A percentile compares a stretch with the other conserved stretches of the same genome.
phyloP scores from a whole-genome alignment of 2,329 filamentous ascomycete genomes.

The Aspergillus aculeatus region DNA sequence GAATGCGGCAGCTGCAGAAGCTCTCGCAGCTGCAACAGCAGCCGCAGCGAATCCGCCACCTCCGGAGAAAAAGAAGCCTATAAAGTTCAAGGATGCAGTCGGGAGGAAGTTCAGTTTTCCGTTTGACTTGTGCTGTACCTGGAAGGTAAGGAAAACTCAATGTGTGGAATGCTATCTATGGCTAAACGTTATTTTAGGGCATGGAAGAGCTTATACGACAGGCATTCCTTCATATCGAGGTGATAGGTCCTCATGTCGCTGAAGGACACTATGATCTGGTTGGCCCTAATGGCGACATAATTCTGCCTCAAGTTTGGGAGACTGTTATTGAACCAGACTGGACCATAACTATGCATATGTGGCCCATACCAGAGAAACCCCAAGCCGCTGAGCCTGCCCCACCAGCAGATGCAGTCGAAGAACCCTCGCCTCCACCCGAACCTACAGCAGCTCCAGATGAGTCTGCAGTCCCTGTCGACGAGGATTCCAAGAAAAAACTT shows the following conservation, averaged over 20 bases:
- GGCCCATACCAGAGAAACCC: conserved; percentile 58
- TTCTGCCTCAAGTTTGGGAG: conserved; percentile 78
- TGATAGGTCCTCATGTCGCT: conserved; percentile 72
- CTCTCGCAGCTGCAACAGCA: conserved; percentile 34
- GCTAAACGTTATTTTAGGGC: conserved; percentile 46
- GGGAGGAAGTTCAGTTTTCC: conserved; percentile 91
- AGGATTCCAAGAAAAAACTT: conserved; percentile 35
- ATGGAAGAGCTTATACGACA: conserved; percentile 87
- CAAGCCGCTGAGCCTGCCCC: conserved; percentile 40
- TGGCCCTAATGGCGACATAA: conserved; percentile 77
- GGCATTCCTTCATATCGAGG: conserved; percentile 75
- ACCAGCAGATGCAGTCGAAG: conserved; percentile 23
- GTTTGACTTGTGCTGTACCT: conserved; percentile 78
- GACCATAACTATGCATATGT: conserved; percentile 67
- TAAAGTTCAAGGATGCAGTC: conserved; percentile 88
- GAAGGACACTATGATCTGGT: conserved; percentile 78
- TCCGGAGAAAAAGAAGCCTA: conserved; percentile 66
- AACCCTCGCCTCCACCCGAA: conserved; percentile 20
- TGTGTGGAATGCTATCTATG: neutral
- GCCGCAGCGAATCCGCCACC: conserved; percentile 41
- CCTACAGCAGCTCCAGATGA: conserved; percentile 19
- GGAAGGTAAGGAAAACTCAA: conserved; percentile 60
- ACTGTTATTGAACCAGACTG: conserved; percentile 76
- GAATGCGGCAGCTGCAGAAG: conserved; percentile 36
- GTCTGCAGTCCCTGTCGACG: conserved; percentile 11